Evolutionary conservation across 306 rosid genomes (phyloP).

Genomic region (Inga laurina): DNA sequence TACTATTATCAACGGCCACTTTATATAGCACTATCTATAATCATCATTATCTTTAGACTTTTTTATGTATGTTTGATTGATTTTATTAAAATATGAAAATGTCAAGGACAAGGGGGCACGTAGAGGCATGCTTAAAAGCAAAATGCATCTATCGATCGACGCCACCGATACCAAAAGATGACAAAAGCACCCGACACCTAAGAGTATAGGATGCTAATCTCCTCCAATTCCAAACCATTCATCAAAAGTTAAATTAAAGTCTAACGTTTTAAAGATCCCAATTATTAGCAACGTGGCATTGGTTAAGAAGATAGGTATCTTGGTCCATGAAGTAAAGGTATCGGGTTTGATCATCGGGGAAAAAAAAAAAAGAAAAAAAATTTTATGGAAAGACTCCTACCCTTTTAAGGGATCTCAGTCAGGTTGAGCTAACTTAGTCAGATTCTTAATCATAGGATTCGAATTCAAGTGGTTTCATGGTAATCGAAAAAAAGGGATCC

Average conservation of each 20-base stretch:
- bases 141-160: conserved; percentile 15
- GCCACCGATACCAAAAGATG: conserved; percentile 20
- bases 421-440: neutral
- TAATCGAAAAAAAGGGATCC: too few species aligned
- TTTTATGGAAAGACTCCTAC: too few species aligned
- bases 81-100: neutral
- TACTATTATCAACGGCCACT: neutral
- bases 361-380: too few species aligned
- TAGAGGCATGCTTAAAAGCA: conserved; percentile 17
- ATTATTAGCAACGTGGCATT: neutral
- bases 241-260: conserved; percentile 25
- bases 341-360: neutral
- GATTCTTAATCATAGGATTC: neutral
- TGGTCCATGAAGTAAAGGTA: neutral
- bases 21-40: neutral
- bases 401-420: too few species aligned
- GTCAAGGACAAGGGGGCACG: conserved; percentile 39
- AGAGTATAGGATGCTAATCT: conserved; percentile 30
- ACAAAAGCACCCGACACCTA: conserved; percentile 39
- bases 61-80: neutral
- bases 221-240: conserved; percentile 26
- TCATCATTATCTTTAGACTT: conserved; percentile 4
- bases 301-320: neutral
- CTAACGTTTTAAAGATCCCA: neutral
- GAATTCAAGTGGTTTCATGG: neutral